These are phyloP conservation scores for Suhomyces choctaworum DNA, from an alignment of 1,139 yeast species.

Conservation along the genomic window DNA sequence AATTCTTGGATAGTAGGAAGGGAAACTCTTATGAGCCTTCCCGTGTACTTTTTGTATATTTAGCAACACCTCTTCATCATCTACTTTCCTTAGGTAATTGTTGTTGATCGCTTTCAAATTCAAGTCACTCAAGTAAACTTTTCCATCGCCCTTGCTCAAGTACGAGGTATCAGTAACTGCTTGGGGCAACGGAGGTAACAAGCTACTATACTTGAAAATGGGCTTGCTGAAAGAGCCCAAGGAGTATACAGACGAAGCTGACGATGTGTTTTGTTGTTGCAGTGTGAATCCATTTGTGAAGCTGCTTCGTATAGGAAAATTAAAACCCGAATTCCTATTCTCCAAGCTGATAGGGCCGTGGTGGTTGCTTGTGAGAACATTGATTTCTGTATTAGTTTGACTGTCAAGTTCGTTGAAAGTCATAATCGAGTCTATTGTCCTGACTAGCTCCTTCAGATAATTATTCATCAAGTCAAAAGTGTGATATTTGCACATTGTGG, in stretches of 20 bases:
- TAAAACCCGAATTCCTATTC: constrained; percentile 3
- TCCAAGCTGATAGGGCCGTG: constrained; percentile 1
- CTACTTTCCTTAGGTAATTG: constrained; percentile 30
- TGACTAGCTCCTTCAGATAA: constrained; percentile 34
- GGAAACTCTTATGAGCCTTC: constrained; percentile 1
- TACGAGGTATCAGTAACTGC: constrained; percentile 29
- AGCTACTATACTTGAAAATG: constrained; percentile 34
- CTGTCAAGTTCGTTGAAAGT: constrained; percentile 16
- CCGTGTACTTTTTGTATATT: constrained; percentile 27
- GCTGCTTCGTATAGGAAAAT: constrained; percentile 6
- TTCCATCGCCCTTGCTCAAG: constrained; percentile 39
- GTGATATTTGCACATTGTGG: constrained; percentile 36
- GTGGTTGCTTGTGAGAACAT: constrained; percentile 5
- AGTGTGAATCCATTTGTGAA: constrained; percentile 5
- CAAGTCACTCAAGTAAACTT: constrained; percentile 43
- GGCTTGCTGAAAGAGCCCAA: constrained; percentile 33
- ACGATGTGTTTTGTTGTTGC: constrained; percentile 20
- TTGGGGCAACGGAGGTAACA: constrained; percentile 39
- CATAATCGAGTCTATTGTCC: constrained; percentile 27
- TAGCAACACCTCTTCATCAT: constrained; percentile 41
- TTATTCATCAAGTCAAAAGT: constrained; percentile 42
- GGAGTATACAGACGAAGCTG: constrained; percentile 36
- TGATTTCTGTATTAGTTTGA: constrained; percentile 6
- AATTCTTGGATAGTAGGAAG: background rate
- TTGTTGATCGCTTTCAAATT: constrained; percentile 41